Base-by-base conservation (phyloP, 352 stramenopile species). In the Phytophthora hibernalis region DNA sequence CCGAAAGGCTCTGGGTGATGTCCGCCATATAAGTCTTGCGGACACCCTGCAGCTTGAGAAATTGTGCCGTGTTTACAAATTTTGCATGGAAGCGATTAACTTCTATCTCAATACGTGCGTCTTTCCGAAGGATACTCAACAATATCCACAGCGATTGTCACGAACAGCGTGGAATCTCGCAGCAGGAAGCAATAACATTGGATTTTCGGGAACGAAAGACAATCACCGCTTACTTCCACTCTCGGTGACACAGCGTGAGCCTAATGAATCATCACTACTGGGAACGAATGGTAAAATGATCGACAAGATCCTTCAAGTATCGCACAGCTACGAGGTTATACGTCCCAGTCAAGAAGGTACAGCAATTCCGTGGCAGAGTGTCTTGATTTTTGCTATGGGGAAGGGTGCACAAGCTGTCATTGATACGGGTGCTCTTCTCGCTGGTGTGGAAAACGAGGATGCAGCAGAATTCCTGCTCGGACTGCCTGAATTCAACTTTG, bases 181-280 rank as follows among this genome's bases (percentile, higher is more conserved):
- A 13, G 60, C 82, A 16, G 89, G 89, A 1, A 48, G 70, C 2
- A 71, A 59, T 0, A 82, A 82, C 20, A 76, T 96, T 18, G 91
- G 91, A 1, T 97, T 98, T 54, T 97, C 89, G 0, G 92, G 90
- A 0, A 98, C 91, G 10, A 97, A 97, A 54, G 91, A 97, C 61
- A 97, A 92, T 26, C 87, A 96, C 13, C 73, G 72, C 0, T 48
- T 97, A 50, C 70, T 97, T 5, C 91, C 90, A 2, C 22, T 87
- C 0, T 82, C 90, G 13, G 82, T 97, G 18, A 54, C 45, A 0
- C 89, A 97, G 57, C 68, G 55, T 11, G 84, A 93, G 48, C 83
- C 87, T 3, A 35, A 78, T 5, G 81, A 88, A 6, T 49, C 72
- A 21, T 54, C 70, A 0, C 33, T 98, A 8, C 67, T 74, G 4